A percentile compares a stretch with the other conserved stretches of the same genome.
phyloP scores from a whole-genome alignment of 2,329 filamentous ascomycete genomes.

The Chalaropsis thielavioides region DNA sequence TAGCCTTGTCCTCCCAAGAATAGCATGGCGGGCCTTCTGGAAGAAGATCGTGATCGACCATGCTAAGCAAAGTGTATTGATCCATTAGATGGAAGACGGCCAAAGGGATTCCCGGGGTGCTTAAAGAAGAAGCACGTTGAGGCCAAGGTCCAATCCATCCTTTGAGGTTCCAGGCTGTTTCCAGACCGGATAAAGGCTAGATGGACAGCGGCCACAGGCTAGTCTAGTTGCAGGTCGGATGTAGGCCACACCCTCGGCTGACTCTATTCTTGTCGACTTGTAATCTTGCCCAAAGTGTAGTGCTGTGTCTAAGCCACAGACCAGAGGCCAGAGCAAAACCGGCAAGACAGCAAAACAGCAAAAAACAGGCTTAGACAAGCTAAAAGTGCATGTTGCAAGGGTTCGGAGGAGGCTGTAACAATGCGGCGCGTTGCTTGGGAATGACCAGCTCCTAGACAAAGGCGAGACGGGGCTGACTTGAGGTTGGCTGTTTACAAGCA shows the following conservation, averaged over 20 bases:
- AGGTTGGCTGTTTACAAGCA: too few relatives aligned
- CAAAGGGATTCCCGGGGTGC: background rate
- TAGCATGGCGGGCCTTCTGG: background rate
- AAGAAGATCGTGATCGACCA: background rate
- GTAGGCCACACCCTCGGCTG: background rate
- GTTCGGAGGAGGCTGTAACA: too few relatives aligned
- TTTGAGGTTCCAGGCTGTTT: too few relatives aligned
- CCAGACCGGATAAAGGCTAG: too few relatives aligned
- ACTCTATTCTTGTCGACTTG: background rate
- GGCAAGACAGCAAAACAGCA: background rate
- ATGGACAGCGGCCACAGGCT: too few relatives aligned
- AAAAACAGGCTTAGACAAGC: background rate
- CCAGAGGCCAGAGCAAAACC: background rate
- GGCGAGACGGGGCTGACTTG: too few relatives aligned
- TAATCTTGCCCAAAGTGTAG: background rate
- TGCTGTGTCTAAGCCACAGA: background rate
- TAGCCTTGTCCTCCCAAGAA: too few relatives aligned
- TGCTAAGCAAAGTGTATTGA: background rate
- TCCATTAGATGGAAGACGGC: background rate
- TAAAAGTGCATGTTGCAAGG: background rate
- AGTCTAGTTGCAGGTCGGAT: too few relatives aligned
- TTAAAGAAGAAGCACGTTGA: background rate
- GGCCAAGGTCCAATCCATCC: background rate
- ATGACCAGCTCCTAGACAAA: too few relatives aligned
- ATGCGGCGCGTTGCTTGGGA: too few relatives aligned